Base-by-base conservation (phyloP, 805 yeast species). In the Ascoidea asiatica region DNA sequence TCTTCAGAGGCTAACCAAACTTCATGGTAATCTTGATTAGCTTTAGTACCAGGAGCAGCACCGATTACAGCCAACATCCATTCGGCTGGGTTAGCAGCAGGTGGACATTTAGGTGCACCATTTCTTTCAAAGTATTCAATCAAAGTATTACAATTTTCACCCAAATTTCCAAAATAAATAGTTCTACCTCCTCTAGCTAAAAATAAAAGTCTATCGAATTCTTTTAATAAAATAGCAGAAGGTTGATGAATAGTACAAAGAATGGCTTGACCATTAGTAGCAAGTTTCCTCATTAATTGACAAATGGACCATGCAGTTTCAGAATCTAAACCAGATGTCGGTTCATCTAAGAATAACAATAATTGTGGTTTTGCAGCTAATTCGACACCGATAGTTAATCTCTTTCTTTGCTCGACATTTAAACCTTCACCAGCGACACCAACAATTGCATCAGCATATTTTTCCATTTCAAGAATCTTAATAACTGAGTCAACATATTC, bases 1-100 rank as follows among this genome's bases (percentile, higher is more conserved):
- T 86, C 88, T 0, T 61, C 61, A 36, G 95, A 84, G 41, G 71
- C 69, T 58, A 72, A 62, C 95, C 96, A 85, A 42, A 81, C 86
- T 55, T 82, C 80, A 55, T 75, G 69, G 55, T 79, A 82, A 59
- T 82, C 84, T 61, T 78, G 83, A 41, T 68, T 67, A 18, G 87
- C 83, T 52, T 76, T 80, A 35, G 85, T 75, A 44, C 87, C 88
- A 5, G 88, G 88, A 35, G 88, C 87, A 44, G 88, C 88, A 55
- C 89, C 88, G 54, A 81, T 81, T 50, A 79, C 83, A 50, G 82
- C 82, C 62, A 87, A 67, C 95, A 87, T 87, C 92, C 94, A 87
- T 65, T 86, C 95, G 13, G 89, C 90, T 29, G 90, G 92, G 52
- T 83, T 83, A 4, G 85, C 87, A 38, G 69, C 67, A 5, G 67